Evolutionary conservation across 768 basidiomycete species (phyloP), one percentile per base, ranked within the genome.

Genomic region (Collybia nuda): DNA sequence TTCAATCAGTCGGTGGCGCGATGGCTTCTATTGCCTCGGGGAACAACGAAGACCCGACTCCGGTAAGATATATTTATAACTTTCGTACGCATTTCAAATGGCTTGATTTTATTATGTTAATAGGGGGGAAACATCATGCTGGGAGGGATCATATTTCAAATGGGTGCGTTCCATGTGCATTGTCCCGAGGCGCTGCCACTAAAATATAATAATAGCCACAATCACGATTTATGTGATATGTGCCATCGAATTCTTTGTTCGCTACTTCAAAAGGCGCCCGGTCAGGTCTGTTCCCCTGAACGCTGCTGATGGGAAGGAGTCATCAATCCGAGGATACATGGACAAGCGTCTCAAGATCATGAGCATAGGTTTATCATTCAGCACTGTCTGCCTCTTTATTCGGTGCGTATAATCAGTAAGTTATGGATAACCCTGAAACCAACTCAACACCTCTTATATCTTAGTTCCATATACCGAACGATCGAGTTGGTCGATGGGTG

Each of bases 1-100:
- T 86, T 5, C 86, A 87, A 66, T 82, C 76, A 14, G 61, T 75
- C 14, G 85, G 85, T 21, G 86, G 86, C 24, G 84, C 75, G 1
- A 60, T 72, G 18, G 84, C 84, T 0, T 69, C 77, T 3, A 58
- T 61, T 0, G 74, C 70, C 15, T 29, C 46, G 6, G 14, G 24
- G 3, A 44, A 36, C 19, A 19, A 29, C 24, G 61, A 47, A 1
- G 50, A 57, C 7, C 52, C 60, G 15, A 29, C 29, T 1, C 12
- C 17, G 15, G 39, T 51, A n/a, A 37, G 40, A 28, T 6, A 19
- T 23, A n/a, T 17, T n/a, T 6, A 19, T 23, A n/a, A 12, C 15
- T 32, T 7, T 24, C 14, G 41, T 37, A n/a, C 39, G 15, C 15
- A 5, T 24, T 18, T 66, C 67, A 71, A 6, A 44, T 53, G 71